Base-by-base conservation (phyloP, 1,139 yeast genomes). In the Hemisphaericaspora subhashii region DNA sequence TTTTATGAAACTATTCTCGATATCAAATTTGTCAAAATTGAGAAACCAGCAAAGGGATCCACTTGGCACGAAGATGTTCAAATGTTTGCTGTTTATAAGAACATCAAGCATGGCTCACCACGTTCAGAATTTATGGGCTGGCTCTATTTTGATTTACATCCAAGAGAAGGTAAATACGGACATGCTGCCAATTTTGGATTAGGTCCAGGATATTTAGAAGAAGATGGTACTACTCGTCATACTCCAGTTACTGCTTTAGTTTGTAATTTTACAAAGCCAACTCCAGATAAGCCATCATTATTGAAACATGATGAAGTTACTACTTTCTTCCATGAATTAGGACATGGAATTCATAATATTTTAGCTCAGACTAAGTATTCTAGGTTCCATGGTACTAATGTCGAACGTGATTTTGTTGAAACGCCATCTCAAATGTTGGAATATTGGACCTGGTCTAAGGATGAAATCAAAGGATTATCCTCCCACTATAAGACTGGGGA, bases 371-470 rank as follows among this genome's bases (percentile, higher is more conserved):
- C 90, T 34, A 69, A 66, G 43, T 81, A 77, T 50, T 72, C 84
- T 1, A 70, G 82, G 45, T 86, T 86, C 63, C 85, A 82, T 53
- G 95, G 95, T 15, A 82, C 89, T 20, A 68, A 76, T 32, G 90
- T 84, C 18, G 81, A 85, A 33, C 73, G 92, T 72, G 96, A 87
- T 64, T 87, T 86, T 62, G 95, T 86, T 36, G 95, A 87, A 60
- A 87, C 92, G 31, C 95, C 95, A 18, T 86, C 95, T 1, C 95
- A 87, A 64, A 79, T 87, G 84, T 70, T 87, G 50, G 96, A 87
- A 60, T 85, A 81, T 62, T 87, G 95, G 89, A 83, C 90, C 26
- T 87, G 95, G 95, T 76, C 83, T 39, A 74, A 72, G 42, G 63
- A 72, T 31, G 83, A 81, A 58, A 66, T 87, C 46, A 73, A 69